Evolutionary conservation across 345 rosid genomes (phyloP).

Genomic region (Brassica juncea): DNA sequence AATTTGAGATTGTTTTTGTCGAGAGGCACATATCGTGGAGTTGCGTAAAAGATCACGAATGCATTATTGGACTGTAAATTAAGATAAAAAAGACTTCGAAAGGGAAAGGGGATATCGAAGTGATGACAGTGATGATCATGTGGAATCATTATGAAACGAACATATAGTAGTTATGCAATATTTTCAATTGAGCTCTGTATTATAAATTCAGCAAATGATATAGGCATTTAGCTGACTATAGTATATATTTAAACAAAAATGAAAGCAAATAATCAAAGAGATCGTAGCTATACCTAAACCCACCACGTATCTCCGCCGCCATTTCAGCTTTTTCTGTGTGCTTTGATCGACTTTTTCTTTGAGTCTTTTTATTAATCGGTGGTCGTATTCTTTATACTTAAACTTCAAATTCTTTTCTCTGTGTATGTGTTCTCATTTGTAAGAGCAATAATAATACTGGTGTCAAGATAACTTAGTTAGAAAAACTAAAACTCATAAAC

Average conservation of each 20-base stretch:
- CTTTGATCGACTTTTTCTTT: constrained; percentile 25
- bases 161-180: neutral
- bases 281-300: constrained; percentile 36
- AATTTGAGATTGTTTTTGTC: neutral
- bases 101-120: constrained; percentile 23
- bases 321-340: constrained; percentile 33
- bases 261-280: constrained; percentile 31
- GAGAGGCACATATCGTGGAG: neutral
- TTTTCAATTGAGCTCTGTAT: constrained; percentile 7
- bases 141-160: constrained; percentile 35
- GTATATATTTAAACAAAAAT: neutral
- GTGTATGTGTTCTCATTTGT: neutral
- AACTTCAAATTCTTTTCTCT: neutral
- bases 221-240: constrained; percentile 27
- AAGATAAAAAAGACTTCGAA: constrained; percentile 19
- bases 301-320: constrained; percentile 48
- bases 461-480: neutral
- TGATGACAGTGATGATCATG: constrained; percentile 36
- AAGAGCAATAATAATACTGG: neutral
- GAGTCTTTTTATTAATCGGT: neutral
- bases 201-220: constrained; percentile 5
- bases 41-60: constrained; percentile 11
- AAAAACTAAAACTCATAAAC: neutral
- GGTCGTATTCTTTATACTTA: neutral
- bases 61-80: neutral